Base-by-base conservation (phyloP, 331 rosid species). In the Malus hybrid region DNA sequence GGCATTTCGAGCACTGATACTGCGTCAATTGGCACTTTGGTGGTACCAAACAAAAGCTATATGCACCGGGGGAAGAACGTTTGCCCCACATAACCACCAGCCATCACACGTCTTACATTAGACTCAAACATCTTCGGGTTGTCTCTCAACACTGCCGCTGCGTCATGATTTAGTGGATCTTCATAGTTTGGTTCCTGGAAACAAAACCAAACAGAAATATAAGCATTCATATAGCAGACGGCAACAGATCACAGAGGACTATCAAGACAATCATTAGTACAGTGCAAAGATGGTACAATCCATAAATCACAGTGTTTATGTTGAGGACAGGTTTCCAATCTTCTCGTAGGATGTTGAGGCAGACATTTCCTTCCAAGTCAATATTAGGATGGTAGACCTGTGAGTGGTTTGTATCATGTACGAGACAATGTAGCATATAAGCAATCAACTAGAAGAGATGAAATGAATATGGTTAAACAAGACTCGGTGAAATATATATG, bases 281-380 rank as follows among this genome's bases (percentile, higher is more conserved):
- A 84, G 94, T 88, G 83, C 90, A 93, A 65, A 93, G 91, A 88
- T 93, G 97, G 83, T 83, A 90, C 81, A 93, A 80, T 80, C 98
- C 98, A 76, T 93, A 91, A 59, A 93, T 85, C 50, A 93, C 67
- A 8, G 96, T 90, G 85, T 91, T 93, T 65, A 93, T 90, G 63
- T 88, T 93, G 50, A 93, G 94, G 48, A 93, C 96, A 81, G 98
- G 98, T 81, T 93, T 93, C 98, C 98, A 93, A 80, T 91, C 98
- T 83, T 93, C 98, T 79, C 98, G 84, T 61, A 93, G 83, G 81
- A 93, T 91, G 88, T 93, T 93, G 73, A 93, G 96, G 82, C 97
- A 91, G 42, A 91, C 98, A 73, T 91, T 91, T 72, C 98, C 98
- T 82, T 93, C 98, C 94, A 93, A 88, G 80, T 93, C 98, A 75